A percentile compares a stretch with the other conserved stretches of the same genome.
phyloP scores from a whole-genome alignment of 2,329 filamentous ascomycete species.

The Dothiorella sarmentorum region DNA sequence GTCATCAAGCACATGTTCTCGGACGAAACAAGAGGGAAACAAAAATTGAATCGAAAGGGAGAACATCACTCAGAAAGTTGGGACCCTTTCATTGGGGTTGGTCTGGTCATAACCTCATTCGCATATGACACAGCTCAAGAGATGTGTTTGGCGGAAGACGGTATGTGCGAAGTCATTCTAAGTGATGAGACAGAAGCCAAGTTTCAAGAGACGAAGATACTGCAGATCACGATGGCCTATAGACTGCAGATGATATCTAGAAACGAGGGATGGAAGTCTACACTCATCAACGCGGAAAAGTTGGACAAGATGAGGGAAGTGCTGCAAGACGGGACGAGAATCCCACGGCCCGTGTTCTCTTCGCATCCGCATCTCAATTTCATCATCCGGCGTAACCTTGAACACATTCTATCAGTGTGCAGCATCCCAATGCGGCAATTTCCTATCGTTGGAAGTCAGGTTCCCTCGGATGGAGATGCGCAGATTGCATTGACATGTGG shows the following conservation, averaged over 20 bases:
- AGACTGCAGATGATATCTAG: not conserved
- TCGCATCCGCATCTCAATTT: constrained; percentile 7
- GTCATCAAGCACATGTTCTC: not conserved
- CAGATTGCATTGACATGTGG: constrained; percentile 20
- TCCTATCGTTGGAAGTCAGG: fast-evolving
- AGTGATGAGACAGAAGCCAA: not conserved
- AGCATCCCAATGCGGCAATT: not conserved
- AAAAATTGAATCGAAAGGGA: no score
- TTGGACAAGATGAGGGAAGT: not conserved
- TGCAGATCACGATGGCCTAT: not conserved
- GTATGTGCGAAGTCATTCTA: not conserved
- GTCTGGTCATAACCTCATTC: not conserved
- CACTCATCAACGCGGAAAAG: not conserved
- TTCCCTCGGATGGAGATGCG: fast-evolving
- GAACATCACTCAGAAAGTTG: no score
- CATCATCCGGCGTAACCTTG: constrained; percentile 16
- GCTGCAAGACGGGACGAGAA: not conserved
- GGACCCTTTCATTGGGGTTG: no score
- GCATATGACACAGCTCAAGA: not conserved
- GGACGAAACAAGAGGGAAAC: no score
- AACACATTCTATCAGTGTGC: constrained; percentile 22
- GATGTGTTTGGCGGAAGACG: not conserved
- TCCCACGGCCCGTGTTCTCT: not conserved
- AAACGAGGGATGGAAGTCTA: not conserved
- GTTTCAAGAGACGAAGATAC: not conserved